These are phyloP conservation scores for Herpotrichia juniperi DNA, from an alignment of 2,329 filamentous ascomycete species.

Conservation along the genomic window DNA sequence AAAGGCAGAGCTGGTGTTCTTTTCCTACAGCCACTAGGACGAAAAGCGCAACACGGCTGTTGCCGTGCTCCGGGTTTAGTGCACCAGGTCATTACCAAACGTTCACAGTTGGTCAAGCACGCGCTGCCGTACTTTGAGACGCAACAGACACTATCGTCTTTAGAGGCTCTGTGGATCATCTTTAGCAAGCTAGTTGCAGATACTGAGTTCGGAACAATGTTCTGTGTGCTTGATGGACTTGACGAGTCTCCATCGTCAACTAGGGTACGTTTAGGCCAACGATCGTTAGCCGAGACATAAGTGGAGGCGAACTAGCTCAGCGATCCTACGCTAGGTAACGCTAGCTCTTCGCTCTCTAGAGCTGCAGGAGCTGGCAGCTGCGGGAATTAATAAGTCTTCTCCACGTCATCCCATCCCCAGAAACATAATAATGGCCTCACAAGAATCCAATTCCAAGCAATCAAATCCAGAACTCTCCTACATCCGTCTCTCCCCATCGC, in stretches of 20 bases:
- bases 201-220: conserved; percentile 11
- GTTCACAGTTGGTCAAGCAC: conserved; percentile 19
- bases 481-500: neutral
- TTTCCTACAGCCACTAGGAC: conserved; percentile 33
- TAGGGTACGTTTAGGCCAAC: too few species aligned
- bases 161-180: conserved; percentile 23
- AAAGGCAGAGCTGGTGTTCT: conserved; percentile 18
- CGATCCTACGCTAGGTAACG: too few species aligned
- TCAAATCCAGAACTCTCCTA: neutral
- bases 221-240: conserved; percentile 36
- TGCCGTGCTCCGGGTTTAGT: conserved; percentile 31
- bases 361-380: too few species aligned
- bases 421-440: neutral
- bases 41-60: conserved; percentile 30
- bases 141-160: conserved; percentile 17
- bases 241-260: conserved; percentile 20
- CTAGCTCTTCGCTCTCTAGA: too few species aligned
- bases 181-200: conserved; percentile 22
- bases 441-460: neutral
- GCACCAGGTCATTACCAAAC: conserved; percentile 24
- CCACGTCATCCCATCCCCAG: too few species aligned
- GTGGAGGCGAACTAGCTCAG: too few species aligned
- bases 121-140: conserved; percentile 16
- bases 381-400: too few species aligned
- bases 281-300: too few species aligned